Percentiles rank a stretch among this genome's conserved stretches.
Conservation (phyloP, 768 basidiomycete species). For the Mycena chlorophos region DNA sequence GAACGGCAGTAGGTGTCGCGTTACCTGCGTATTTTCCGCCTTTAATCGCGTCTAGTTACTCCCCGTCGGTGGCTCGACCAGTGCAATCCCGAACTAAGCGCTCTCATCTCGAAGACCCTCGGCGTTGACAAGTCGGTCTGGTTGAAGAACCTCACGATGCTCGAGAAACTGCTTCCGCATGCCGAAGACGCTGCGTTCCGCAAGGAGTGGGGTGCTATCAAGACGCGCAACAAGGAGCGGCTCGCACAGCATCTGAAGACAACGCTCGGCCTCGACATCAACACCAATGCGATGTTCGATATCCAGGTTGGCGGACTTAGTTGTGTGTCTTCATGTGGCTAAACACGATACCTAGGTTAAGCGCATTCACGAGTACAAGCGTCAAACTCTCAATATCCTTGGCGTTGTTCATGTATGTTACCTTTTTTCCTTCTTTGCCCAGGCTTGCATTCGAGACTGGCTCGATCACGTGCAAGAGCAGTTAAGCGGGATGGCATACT, state of each 20-base stretch:
- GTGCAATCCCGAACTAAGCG: conserved; percentile 88
- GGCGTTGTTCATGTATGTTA: conserved; percentile 77
- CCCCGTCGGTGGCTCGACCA: conserved; percentile 92
- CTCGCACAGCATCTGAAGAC: conserved; percentile 74
- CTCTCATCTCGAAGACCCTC: conserved; percentile 82
- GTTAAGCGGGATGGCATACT: too few species aligned
- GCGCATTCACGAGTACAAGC: conserved; percentile 94
- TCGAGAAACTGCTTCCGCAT: conserved; percentile 74
- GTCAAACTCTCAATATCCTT: conserved; percentile 93
- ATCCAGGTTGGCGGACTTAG: too few species aligned
- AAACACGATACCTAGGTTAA: conserved; percentile 93
- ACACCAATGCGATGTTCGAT: conserved; percentile 82
- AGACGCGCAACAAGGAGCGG: conserved; percentile 88
- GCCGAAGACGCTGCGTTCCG: conserved; percentile 76
- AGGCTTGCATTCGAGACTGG: too few species aligned
- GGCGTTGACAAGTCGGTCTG: conserved; percentile 73
- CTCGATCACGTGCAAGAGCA: too few species aligned
- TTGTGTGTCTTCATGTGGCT: too few species aligned
- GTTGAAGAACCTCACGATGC: conserved; percentile 79
- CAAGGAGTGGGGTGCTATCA: conserved; percentile 79
- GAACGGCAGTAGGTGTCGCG: conserved; percentile 77
- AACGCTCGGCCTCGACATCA: conserved; percentile 68
- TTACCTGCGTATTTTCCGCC: neutral
- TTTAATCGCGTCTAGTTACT: conserved; percentile 54
- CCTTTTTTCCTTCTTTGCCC: neutral